These are phyloP conservation scores for Triticum urartu DNA, from an alignment of 176 grass and related monocot species.

Conservation along the genomic window DNA sequence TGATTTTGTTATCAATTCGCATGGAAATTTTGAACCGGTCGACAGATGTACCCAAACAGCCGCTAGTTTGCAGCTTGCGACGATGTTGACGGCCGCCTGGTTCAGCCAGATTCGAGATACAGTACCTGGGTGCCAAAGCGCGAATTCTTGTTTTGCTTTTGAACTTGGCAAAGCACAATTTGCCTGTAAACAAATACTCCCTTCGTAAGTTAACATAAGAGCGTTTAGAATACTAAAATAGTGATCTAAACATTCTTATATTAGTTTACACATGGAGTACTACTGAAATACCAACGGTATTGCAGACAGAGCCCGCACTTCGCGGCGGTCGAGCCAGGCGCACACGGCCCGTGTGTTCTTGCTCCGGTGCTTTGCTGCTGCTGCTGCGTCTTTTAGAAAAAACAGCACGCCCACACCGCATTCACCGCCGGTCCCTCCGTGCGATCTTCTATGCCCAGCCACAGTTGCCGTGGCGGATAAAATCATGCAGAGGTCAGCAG, in stretches of 20 bases:
- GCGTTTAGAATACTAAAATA: too few relatives aligned
- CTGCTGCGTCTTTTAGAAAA: not conserved
- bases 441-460: too few relatives aligned
- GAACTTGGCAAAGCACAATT: too few relatives aligned
- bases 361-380: slow-evolving; percentile 2
- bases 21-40: not conserved
- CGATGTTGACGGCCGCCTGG: too few relatives aligned
- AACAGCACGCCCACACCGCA: not conserved
- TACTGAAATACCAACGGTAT: not conserved
- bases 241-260: too few relatives aligned
- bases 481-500: not conserved
- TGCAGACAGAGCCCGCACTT: not conserved
- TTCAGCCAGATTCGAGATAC: too few relatives aligned
- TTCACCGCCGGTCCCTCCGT: not conserved
- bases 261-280: too few relatives aligned
- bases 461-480: not conserved
- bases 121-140: too few relatives aligned
- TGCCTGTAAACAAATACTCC: too few relatives aligned
- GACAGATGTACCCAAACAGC: not conserved
- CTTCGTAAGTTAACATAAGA: too few relatives aligned
- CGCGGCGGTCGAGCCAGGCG: not conserved
- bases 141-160: too few relatives aligned
- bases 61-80: too few relatives aligned
- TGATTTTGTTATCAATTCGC: not conserved
- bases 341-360: not conserved